Conservation (phyloP, 352 stramenopile species). For the Phytophthora pini region DNA sequence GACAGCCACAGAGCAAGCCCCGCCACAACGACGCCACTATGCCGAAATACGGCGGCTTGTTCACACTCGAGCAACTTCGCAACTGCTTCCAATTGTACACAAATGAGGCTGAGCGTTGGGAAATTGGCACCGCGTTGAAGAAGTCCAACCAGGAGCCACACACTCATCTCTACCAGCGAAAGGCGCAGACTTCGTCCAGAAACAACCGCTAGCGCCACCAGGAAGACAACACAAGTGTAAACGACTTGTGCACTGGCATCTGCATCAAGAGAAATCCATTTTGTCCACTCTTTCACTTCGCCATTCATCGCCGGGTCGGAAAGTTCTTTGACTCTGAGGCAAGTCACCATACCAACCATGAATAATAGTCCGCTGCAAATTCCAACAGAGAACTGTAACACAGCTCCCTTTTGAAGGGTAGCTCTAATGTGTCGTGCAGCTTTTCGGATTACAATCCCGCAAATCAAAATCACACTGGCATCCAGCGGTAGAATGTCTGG, state of each 20-base stretch:
- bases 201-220: constrained; percentile 22
- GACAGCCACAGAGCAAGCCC: constrained; percentile 56
- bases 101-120: constrained; percentile 63
- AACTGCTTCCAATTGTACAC: constrained; percentile 50
- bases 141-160: constrained; percentile 68
- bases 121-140: constrained; percentile 70
- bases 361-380: constrained; percentile 31
- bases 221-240: constrained; percentile 36
- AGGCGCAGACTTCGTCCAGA: constrained; percentile 11
- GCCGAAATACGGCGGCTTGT: constrained; percentile 2
- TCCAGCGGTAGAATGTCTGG: constrained; percentile 27
- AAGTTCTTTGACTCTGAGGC: constrained; percentile 32
- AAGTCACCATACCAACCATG: constrained; percentile 33
- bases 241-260: constrained; percentile 59
- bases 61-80: constrained; percentile 27
- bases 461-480: constrained; percentile 48
- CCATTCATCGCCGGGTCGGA: constrained; percentile 5
- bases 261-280: constrained; percentile 26
- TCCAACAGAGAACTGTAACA: constrained; percentile 16
- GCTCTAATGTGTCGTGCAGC: not conserved
- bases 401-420: not conserved
- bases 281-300: constrained; percentile 5
- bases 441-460: constrained; percentile 42
- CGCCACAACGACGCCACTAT: constrained; percentile 23
- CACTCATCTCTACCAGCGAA: constrained; percentile 47